Evolutionary conservation across 2,329 filamentous ascomycete genomes (phyloP), one percentile per base, ranked within the genome.

Genomic region (Aspergillus tanneri): DNA sequence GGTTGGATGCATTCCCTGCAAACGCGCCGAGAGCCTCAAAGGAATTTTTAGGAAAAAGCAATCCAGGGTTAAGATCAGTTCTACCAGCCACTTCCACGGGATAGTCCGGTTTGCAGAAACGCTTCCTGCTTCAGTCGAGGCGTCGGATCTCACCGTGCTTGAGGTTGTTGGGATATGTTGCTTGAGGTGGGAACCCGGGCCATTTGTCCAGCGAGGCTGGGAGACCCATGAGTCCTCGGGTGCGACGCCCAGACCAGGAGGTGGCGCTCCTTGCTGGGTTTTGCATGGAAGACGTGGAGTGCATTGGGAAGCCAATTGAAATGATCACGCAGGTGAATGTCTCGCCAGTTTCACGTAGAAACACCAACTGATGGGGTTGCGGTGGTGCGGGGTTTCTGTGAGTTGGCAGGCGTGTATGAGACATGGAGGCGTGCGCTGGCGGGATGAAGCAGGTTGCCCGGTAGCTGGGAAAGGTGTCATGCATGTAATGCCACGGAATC

Each of bases 171-270:
- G 75, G 74, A 9, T 57, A 72, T 16, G 65, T 76, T 30, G 71
- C 68, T 22, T 73, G 73, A 7, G 70, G 69, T 18, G 70, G 69
- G 18, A 59, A 65, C n/a, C 19, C 57, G 65, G 11, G 55, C 68
- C 3, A 7, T 36, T 7, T n/a, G n/a, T 62, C 75, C 28, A 77
- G 77, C 51, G 67, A 67, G 0, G 73, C 75, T 0, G 75, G 71
- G 0, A 77, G 73, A 55, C 72, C 72, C 59, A 77, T 77, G 39
- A 75, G 77, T 54, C 59, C 67, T 46, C 72, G 71, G 52, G 75
- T 77, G 32, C 75, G 77, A 47, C 58, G 63, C 10, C 65, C 65
- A 1, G 63, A 74, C 7, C 74, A 74, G 3, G 73, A 77, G 46
- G 64, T 77, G 5, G 62, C 69, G 36, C 72, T 71, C 21, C 75